Conservation (phyloP, 345 rosid genomes). For the Gossypium bickii region DNA sequence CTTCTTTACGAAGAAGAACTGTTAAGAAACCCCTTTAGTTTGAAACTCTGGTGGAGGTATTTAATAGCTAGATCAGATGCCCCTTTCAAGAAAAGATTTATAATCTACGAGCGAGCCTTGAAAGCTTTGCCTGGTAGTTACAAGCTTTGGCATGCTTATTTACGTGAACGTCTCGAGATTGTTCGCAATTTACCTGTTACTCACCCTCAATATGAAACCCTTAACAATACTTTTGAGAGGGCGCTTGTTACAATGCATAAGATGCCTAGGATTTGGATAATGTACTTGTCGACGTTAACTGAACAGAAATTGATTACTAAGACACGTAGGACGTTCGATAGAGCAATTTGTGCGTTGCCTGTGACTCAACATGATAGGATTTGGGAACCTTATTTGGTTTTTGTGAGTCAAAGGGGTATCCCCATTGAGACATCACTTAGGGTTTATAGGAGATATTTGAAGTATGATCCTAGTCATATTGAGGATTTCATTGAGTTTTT, state of each 20-base stretch:
- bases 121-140: constrained; percentile 92
- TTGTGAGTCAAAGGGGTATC: constrained; percentile 79
- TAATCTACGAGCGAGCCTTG: constrained; percentile 79
- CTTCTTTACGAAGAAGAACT: constrained; percentile 86
- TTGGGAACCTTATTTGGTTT: constrained; percentile 83
- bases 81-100: constrained; percentile 63
- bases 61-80: constrained; percentile 62
- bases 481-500: constrained; percentile 92
- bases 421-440: constrained; percentile 91
- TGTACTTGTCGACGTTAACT: constrained; percentile 60
- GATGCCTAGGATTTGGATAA: constrained; percentile 68
- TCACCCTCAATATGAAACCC: constrained; percentile 63
- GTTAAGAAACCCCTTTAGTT: constrained; percentile 71
- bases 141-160: constrained; percentile 79
- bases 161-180: constrained; percentile 67
- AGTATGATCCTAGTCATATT: constrained; percentile 86
- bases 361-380: constrained; percentile 90
- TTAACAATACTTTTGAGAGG: constrained; percentile 85
- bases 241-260: constrained; percentile 90
- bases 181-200: constrained; percentile 67
- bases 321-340: constrained; percentile 62
- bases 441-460: constrained; percentile 89
- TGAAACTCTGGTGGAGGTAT: constrained; percentile 97
- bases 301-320: constrained; percentile 56
- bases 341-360: constrained; percentile 85